Percentiles rank a stretch among this genome's conserved stretches.
These are phyloP conservation scores for Cyamopsis tetragonoloba DNA, from an alignment of 306 rosid species.

Conservation along the genomic window DNA sequence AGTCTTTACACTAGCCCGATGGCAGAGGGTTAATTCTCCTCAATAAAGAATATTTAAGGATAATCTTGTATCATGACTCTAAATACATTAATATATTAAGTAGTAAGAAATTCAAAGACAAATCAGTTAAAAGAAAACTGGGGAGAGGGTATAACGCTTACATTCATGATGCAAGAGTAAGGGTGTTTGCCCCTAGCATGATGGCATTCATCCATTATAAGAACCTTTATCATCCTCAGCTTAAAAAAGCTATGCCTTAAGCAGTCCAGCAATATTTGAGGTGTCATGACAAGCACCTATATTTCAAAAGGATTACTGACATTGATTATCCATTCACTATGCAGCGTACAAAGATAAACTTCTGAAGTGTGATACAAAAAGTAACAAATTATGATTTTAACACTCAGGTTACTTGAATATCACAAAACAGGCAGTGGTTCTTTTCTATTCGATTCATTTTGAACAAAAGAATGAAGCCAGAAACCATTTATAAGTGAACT, in stretches of 20 bases:
- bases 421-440: not conserved
- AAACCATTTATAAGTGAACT: not conserved
- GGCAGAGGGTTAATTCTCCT: not conserved
- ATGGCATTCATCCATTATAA: constrained; percentile 88
- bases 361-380: not conserved
- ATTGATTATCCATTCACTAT: not conserved
- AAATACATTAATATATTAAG: not conserved
- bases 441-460: not conserved
- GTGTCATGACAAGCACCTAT: constrained; percentile 92
- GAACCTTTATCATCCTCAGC: constrained; percentile 67
- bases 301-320: constrained; percentile 15
- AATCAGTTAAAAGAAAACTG: not conserved
- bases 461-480: not conserved
- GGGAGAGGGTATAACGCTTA: constrained; percentile 35
- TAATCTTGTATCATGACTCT: not conserved
- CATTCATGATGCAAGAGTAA: constrained; percentile 75
- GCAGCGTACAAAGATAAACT: not conserved
- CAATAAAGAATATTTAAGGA: not conserved
- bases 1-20: not conserved
- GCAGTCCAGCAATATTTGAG: constrained; percentile 57
- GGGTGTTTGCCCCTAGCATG: constrained; percentile 66
- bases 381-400: not conserved
- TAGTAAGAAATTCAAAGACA: not conserved
- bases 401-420: not conserved
- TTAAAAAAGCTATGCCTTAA: constrained; percentile 69